A percentile compares a stretch with the other conserved stretches of the same genome.
phyloP scores from a whole-genome alignment of 108 stramenopile species.

The Cyclostephanos tholiformis region DNA sequence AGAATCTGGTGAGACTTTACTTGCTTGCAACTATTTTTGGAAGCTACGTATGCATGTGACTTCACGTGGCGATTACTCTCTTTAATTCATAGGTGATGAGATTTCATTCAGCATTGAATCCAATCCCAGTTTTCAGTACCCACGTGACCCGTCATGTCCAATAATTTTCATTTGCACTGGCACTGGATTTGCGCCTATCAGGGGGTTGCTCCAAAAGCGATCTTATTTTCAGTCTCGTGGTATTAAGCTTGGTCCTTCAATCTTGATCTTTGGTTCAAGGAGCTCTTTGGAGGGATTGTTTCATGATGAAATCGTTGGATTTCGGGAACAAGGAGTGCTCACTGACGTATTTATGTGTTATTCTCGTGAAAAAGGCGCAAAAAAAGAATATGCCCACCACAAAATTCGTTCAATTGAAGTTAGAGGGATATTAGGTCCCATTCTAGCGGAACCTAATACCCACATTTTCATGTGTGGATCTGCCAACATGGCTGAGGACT shows the following conservation, averaged over 20 bases:
- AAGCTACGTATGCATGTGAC: neutral
- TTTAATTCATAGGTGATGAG: conserved; percentile 7
- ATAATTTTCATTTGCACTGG: conserved; percentile 25
- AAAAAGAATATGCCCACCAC: conserved; percentile 17
- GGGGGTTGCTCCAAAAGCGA: conserved; percentile 24
- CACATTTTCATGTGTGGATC: conserved; percentile 29
- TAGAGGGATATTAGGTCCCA: conserved; percentile 4
- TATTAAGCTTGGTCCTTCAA: conserved; percentile 15
- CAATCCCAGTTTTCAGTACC: conserved; percentile 16
- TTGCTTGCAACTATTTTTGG: neutral
- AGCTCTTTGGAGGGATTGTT: conserved; percentile 22
- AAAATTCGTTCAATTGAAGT: conserved; percentile 1
- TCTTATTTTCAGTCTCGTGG: conserved; percentile 9
- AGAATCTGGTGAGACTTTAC: neutral
- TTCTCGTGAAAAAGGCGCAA: conserved; percentile 20
- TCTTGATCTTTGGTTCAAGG: conserved; percentile 21
- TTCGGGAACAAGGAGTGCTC: conserved; percentile 7
- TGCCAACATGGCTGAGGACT: conserved; percentile 19
- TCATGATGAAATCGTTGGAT: conserved; percentile 15
- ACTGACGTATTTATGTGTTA: conserved; percentile 18
- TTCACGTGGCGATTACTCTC: neutral
- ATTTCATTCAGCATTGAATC: conserved; percentile 16
- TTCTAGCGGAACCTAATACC: conserved; percentile 15
- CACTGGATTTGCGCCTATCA: conserved; percentile 25
- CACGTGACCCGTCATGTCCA: conserved; percentile 4